Evolutionary conservation across 345 rosid genomes (phyloP), one percentile per base, ranked within the genome.

Genomic region (Laguncularia racemosa): DNA sequence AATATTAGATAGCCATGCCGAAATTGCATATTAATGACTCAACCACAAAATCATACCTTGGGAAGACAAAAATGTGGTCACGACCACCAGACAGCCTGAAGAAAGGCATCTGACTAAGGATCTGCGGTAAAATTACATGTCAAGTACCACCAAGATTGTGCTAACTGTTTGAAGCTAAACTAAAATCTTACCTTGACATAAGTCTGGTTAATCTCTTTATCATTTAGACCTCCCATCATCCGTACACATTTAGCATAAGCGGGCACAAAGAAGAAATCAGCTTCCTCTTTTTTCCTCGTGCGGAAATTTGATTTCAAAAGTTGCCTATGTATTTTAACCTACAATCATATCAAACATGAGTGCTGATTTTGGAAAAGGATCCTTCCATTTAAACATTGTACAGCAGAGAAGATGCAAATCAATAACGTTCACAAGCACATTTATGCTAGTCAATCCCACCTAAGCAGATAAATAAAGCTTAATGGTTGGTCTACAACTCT

Each of bases 211-310:
- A 93, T 93, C 77, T 89, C 99, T 62, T 87, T 79, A 63, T 93
- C 99, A 64, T 74, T 89, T 57, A 93, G 96, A 48, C 96, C 99
- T 55, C 96, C 97, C 79, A 76, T 65, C 95, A 87, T 81, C 61
- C 96, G 78, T 16, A 93, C 89, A 69, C 99, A 93, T 61, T 87
- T 93, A 12, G 61, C 90, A 75, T 89, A 89, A 14, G 97, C 73
- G 19, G 99, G 99, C 60, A 93, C 99, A 46, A 93, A 93, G 83
- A 93, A 93, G 46, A 93, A 66, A 81, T 93, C 87, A 14, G 97
- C 97, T 53, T 89, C 90, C 23, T 82, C 96, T 71, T 87, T 89
- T 62, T 70, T 72, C 50, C 60, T 78, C 6, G 97, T 85, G n/a
- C 90, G 83, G 52, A 68, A 84, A 55, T 66, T 82, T 15, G 96